Conservation (phyloP, 1,139 yeast species). For the Geotrichum carabidarum region DNA sequence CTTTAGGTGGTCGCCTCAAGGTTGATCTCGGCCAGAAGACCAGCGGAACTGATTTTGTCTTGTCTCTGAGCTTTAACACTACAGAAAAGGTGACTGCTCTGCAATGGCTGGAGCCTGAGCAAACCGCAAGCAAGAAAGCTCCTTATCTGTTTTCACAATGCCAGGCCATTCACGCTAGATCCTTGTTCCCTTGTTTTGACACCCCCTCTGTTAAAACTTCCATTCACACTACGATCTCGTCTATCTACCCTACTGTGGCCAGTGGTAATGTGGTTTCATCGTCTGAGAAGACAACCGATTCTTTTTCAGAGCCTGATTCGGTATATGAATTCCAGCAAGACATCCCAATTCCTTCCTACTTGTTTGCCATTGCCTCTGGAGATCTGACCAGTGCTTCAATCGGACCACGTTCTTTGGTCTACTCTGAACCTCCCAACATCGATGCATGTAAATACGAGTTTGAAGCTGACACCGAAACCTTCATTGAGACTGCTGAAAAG, state of each 20-base stretch:
- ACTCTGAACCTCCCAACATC: constrained; percentile 68
- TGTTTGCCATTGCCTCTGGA: constrained; percentile 83
- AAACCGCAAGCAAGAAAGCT: constrained; percentile 65
- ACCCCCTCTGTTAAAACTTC: constrained; percentile 79
- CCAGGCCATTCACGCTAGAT: constrained; percentile 87
- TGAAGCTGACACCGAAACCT: constrained; percentile 69
- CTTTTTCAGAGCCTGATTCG: constrained; percentile 19
- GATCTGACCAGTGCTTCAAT: constrained; percentile 62
- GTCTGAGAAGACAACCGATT: constrained; percentile 15
- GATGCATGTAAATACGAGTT: constrained; percentile 74
- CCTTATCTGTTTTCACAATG: constrained; percentile 87
- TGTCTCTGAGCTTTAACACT: constrained; percentile 56
- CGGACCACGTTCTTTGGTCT: constrained; percentile 84
- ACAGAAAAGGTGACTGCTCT: constrained; percentile 75
- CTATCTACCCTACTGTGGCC: constrained; percentile 64
- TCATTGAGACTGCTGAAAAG: constrained; percentile 73
- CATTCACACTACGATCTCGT: constrained; percentile 54
- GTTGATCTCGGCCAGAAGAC: constrained; percentile 31
- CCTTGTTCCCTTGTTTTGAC: constrained; percentile 85
- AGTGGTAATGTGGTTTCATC: constrained; percentile 50
- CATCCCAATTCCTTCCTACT: constrained; percentile 80
- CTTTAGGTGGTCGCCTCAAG: constrained; percentile 61
- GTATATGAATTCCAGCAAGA: constrained; percentile 59
- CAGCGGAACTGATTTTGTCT: constrained; percentile 21
- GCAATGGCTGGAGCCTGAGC: constrained; percentile 74